Conservation (phyloP, 164 flowering plant genomes). For the Vitis cinerea region DNA sequence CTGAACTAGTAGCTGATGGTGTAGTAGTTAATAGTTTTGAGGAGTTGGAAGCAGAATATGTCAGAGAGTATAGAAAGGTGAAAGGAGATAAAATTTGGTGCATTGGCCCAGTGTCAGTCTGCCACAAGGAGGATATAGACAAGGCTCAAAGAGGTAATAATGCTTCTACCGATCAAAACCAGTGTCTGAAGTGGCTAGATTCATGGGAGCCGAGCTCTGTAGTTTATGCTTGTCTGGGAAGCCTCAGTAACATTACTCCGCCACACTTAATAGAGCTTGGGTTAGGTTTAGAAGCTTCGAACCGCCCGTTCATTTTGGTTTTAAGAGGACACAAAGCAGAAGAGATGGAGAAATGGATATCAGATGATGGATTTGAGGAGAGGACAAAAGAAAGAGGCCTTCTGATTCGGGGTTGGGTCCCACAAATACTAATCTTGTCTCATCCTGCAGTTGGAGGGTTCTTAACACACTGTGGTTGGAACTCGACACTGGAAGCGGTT, state of each 20-base stretch:
- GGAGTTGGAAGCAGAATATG: slow-evolving; percentile 9
- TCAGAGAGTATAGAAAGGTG: slow-evolving; percentile 3
- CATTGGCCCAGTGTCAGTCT: slow-evolving; percentile 15
- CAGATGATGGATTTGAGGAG: slow-evolving; percentile 16
- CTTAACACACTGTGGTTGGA: slow-evolving; percentile 27
- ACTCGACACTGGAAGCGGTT: slow-evolving; percentile 19
- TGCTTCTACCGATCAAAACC: slow-evolving; percentile 4
- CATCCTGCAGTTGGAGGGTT: slow-evolving; percentile 18
- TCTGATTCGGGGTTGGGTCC: slow-evolving; percentile 25
- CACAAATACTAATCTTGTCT: slow-evolving; percentile 21
- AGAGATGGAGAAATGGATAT: slow-evolving; percentile 5
- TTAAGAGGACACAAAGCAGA: slow-evolving; percentile 2
- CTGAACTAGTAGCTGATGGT: slow-evolving; percentile 4
- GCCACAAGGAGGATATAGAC: slow-evolving; percentile 14
- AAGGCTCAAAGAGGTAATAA: slow-evolving; percentile 23
- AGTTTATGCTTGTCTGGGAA: slow-evolving; percentile 26
- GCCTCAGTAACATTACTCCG: slow-evolving; percentile 5
- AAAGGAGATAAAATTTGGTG: slow-evolving; percentile 13
- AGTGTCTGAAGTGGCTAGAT: slow-evolving; percentile 31
- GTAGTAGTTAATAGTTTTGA: slow-evolving; percentile 11
- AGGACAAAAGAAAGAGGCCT: slow-evolving; percentile 16
- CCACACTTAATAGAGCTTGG: slow-evolving; percentile 23
- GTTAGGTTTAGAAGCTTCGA: slow-evolving; percentile 23
- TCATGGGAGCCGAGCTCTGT: slow-evolving; percentile 9
- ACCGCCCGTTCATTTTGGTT: slow-evolving; percentile 25